Conservation (phyloP, 495 filamentous ascomycete genomes). For the Tuber borchii region DNA sequence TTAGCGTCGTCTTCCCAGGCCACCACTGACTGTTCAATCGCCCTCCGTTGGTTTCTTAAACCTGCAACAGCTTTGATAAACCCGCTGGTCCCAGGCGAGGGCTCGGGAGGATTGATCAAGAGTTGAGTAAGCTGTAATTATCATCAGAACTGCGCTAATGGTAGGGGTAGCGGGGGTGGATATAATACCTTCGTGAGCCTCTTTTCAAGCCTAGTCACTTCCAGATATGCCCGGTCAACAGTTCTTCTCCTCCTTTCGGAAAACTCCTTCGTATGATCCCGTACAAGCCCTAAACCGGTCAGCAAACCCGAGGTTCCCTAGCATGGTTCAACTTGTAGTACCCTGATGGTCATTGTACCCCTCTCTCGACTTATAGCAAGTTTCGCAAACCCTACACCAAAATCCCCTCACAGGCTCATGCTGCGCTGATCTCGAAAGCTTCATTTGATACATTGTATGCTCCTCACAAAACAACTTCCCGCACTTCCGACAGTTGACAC, state of each 20-base stretch:
- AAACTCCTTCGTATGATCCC: constrained; percentile 68
- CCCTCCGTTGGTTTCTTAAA: constrained; percentile 62
- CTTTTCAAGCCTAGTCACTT: constrained; percentile 84
- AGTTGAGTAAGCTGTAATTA: constrained; percentile 63
- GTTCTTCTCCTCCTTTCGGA: constrained; percentile 59
- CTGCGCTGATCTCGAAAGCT: constrained; percentile 78
- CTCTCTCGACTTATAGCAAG: constrained; percentile 91
- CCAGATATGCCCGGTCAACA: constrained; percentile 76
- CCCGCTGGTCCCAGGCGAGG: constrained; percentile 43
- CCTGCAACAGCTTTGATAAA: constrained; percentile 56
- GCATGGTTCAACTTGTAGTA: constrained; percentile 36
- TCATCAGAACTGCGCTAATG: background rate
- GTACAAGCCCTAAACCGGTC: constrained; percentile 46
- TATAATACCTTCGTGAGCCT: constrained; percentile 58
- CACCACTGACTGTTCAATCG: constrained; percentile 82
- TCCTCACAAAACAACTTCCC: constrained; percentile 93
- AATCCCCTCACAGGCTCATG: constrained; percentile 88
- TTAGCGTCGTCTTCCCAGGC: constrained; percentile 88
- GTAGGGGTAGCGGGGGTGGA: background rate
- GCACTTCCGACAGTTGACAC: constrained; percentile 85
- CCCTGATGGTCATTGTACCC: constrained; percentile 87
- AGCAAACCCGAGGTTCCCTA: constrained; percentile 13
- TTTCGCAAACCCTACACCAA: constrained; percentile 95
- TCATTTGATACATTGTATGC: constrained; percentile 99
- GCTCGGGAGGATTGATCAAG: constrained; percentile 62